A percentile compares a stretch with the other conserved stretches of the same genome.
These are phyloP conservation scores for Ulota crispa DNA, from an alignment of 225 moss, liverwort and hornwort species.

Conservation along the genomic window DNA sequence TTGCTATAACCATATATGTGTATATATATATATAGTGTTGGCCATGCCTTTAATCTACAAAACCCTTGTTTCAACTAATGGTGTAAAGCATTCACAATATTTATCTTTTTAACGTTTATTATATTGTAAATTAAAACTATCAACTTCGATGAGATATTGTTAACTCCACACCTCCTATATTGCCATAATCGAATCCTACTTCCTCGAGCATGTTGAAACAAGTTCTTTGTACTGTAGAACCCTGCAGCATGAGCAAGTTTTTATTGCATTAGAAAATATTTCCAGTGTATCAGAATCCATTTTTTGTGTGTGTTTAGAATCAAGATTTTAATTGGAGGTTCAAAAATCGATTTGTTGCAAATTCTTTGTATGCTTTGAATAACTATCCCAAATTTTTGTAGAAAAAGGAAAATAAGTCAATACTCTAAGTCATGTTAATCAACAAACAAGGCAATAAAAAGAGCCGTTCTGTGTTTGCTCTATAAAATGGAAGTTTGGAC, in stretches of 20 bases:
- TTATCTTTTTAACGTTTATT: background rate
- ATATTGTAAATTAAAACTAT: background rate
- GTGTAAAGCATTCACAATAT: too few species aligned
- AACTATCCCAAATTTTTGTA: accelerated
- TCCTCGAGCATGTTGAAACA: slow-evolving; percentile 24
- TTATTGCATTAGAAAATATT: too few species aligned
- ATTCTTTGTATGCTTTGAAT: background rate
- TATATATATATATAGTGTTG: background rate
- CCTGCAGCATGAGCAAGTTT: background rate
- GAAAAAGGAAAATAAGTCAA: accelerated
- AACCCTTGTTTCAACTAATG: too few species aligned
- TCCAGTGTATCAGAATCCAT: too few species aligned
- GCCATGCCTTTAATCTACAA: too few species aligned
- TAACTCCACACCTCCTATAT: background rate
- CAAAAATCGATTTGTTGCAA: accelerated
- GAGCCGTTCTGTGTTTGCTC: too few species aligned
- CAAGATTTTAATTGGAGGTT: background rate
- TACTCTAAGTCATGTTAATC: background rate
- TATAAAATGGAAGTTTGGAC: background rate
- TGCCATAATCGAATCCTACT: slow-evolving; percentile 5
- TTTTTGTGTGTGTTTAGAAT: too few species aligned
- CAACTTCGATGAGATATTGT: background rate
- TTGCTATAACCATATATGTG: too few species aligned
- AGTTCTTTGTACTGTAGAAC: background rate
- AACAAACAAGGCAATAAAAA: background rate